A percentile compares a stretch with the other conserved stretches of the same genome.
These are phyloP conservation scores for Leccinum solheimii DNA, from an alignment of 1,284 basidiomycete species.

Conservation along the genomic window DNA sequence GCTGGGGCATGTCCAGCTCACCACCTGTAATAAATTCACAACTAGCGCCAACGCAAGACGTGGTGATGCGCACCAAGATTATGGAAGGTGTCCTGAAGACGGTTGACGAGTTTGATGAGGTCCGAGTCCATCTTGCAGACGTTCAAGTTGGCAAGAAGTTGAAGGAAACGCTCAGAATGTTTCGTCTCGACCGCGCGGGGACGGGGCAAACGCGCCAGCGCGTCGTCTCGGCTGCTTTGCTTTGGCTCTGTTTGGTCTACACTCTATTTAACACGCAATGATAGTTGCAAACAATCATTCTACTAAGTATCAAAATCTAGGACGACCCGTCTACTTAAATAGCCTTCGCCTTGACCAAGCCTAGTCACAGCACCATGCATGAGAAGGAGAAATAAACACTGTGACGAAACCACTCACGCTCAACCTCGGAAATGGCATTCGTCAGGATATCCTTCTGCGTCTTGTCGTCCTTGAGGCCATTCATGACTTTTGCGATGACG, in stretches of 20 bases:
- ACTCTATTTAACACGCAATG: background rate
- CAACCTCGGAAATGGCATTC: slow-evolving; percentile 87
- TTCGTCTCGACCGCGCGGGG: slow-evolving; percentile 19
- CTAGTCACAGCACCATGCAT: slow-evolving; percentile 36
- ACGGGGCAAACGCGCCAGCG: slow-evolving; percentile 23
- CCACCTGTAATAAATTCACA: slow-evolving; percentile 53
- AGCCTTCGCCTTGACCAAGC: slow-evolving; percentile 69
- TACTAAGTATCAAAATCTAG: slow-evolving; percentile 28
- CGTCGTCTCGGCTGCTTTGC: slow-evolving; percentile 37
- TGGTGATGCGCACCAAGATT: slow-evolving; percentile 63
- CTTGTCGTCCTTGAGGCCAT: slow-evolving; percentile 86
- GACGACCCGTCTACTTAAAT: slow-evolving; percentile 44
- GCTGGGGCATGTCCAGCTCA: slow-evolving; percentile 84
- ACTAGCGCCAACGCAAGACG: slow-evolving; percentile 9
- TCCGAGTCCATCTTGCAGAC: slow-evolving; percentile 79
- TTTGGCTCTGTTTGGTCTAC: slow-evolving; percentile 35
- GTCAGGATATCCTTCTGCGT: slow-evolving; percentile 89
- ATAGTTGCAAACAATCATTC: slow-evolving; percentile 10
- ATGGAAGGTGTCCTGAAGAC: slow-evolving; percentile 87
- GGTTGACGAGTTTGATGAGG: slow-evolving; percentile 94
- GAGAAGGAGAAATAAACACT: slow-evolving; percentile 8
- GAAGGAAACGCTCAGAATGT: background rate
- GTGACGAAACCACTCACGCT: slow-evolving; percentile 64
- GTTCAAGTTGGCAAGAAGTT: slow-evolving; percentile 10
- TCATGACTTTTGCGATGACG: slow-evolving; percentile 86